Base-by-base conservation (phyloP, 495 filamentous ascomycete genomes). In the Penicillium macrosclerotiorum region DNA sequence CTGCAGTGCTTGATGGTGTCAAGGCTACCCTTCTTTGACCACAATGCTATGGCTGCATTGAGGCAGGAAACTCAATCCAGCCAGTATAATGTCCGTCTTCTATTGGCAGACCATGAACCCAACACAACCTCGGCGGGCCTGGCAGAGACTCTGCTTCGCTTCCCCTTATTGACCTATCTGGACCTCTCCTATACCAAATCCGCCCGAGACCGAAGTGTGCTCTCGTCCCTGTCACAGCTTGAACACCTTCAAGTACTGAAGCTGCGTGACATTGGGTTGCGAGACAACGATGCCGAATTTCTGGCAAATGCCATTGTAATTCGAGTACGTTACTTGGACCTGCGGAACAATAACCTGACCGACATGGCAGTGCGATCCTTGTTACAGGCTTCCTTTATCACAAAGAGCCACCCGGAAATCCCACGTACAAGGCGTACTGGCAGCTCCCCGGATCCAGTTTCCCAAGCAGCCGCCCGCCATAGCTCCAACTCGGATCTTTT, bases 1-100 rank as follows among this genome's bases (percentile, higher is more conserved):
- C 64, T 86, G 14, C 82, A 85, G 52, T 79, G 73, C 1, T 65
- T 86, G 42, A 72, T 84, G 42, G 79, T 84, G 1, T 76, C 80
- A 7, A 72, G 72, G 23, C 64, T 84, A 14, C 79, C 82, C 0
- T 83, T 84, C 47, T 84, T 85, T 54, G 81, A 85, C 39, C 79
- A 86, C 47, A 72, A 73, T 54, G 69, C 80, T n/a, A 72, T 85
- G 56, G 57, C 70, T 35, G 73, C 73, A 9, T 51, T 84, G 40
- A 71, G 64, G 22, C 37, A 45, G 19, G 42, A 45, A n/a, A 27
- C 45, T n/a, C 38, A 23, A 1, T 54, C 52, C 11, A 51, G 22
- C 18, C 52, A 61, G 5, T 73, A 73, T 41, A 69, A 64, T 31
- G 54, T 84, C 18, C 73, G 77, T 32, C 63, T 86, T 5, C 67